Percentiles rank a stretch among this genome's conserved stretches.
Evolutionary conservation across 768 basidiomycete species (phyloP).

Genomic region (Agaricus subrufescens): DNA sequence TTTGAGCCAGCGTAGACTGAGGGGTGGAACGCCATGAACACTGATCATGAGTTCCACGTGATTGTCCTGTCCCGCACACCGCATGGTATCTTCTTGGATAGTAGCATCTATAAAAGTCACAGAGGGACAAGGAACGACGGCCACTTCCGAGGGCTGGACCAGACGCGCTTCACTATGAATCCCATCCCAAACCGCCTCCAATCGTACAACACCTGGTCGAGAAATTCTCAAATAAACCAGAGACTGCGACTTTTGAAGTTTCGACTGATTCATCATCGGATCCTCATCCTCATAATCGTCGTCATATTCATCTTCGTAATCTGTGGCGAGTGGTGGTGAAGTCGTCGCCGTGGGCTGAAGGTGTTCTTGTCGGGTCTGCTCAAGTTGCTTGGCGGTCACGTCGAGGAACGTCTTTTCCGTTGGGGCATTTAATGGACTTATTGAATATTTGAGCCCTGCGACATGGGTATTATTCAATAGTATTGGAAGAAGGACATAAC

Average conservation of each 20-base stretch:
- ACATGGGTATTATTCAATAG: slow-evolving; percentile 90
- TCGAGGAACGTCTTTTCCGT: slow-evolving; percentile 40
- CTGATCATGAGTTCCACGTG: slow-evolving; percentile 55
- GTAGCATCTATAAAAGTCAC: slow-evolving; percentile 56
- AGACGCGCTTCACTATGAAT: slow-evolving; percentile 72
- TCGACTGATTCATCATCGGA: slow-evolving; percentile 25
- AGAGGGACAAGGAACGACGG: slow-evolving; percentile 78
- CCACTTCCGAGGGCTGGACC: slow-evolving; percentile 51
- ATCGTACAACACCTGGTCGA: slow-evolving; percentile 68
- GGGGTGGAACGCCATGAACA: slow-evolving; percentile 69
- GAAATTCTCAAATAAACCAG: slow-evolving; percentile 67
- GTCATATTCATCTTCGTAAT: slow-evolving; percentile 74
- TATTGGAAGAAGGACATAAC: slow-evolving; percentile 69
- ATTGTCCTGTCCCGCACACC: slow-evolving; percentile 66
- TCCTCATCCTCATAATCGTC: slow-evolving; percentile 39
- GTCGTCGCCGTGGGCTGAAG: slow-evolving; percentile 37
- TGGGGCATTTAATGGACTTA: slow-evolving; percentile 57
- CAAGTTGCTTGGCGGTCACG: slow-evolving; percentile 54
- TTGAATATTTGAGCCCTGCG: slow-evolving; percentile 62
- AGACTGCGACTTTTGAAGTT: slow-evolving; percentile 69
- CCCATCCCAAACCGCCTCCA: slow-evolving; percentile 70
- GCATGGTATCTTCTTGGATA: slow-evolving; percentile 37
- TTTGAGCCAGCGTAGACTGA: slow-evolving; percentile 74
- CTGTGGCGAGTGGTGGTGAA: slow-evolving; percentile 44
- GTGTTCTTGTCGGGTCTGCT: slow-evolving; percentile 50